Evolutionary conservation across 2,329 filamentous ascomycete genomes (phyloP).

Genomic region (Purpureocillium lavendulum): DNA sequence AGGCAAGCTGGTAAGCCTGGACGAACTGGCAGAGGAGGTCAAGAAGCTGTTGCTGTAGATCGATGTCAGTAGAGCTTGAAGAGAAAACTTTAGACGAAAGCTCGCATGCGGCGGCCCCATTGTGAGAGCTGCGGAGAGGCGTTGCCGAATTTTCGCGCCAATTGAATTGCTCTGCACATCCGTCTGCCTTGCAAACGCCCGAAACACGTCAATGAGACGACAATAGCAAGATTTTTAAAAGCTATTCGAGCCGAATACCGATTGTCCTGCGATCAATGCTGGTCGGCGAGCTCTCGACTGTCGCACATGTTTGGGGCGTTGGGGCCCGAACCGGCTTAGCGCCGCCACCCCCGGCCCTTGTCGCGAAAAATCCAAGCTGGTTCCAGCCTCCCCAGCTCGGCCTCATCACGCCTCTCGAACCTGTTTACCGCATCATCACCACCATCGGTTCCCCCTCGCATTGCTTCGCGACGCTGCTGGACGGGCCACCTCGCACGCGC

Average conservation of each 20-base stretch:
- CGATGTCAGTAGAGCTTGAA: not conserved
- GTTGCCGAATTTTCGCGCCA: too few species aligned
- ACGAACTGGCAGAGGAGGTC: conserved; percentile 55
- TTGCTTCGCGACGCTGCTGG: not conserved
- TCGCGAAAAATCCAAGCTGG: conserved; percentile 29
- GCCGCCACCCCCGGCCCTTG: conserved; percentile 9
- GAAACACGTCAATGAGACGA: too few species aligned
- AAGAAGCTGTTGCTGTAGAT: conserved; percentile 23
- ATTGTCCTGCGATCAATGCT: not conserved
- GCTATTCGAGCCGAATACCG: not conserved
- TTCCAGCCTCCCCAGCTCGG: conserved; percentile 22
- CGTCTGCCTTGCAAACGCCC: too few species aligned
- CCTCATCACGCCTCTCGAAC: not conserved
- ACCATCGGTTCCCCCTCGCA: not conserved
- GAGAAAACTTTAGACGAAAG: not conserved
- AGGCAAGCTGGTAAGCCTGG: conserved; percentile 63
- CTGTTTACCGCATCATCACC: not conserved
- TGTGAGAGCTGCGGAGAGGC: too few species aligned
- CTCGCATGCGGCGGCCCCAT: too few species aligned
- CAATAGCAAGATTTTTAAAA: too few species aligned
- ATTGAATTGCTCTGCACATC: too few species aligned
- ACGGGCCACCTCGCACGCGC: conserved; percentile 2
- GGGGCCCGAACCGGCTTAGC: conserved; percentile 1
- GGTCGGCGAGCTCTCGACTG: too few species aligned
- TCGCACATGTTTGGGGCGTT: not conserved